These are phyloP conservation scores for Sugiyamaella chiloensis DNA, from an alignment of 805 yeast genomes.

Conservation along the genomic window DNA sequence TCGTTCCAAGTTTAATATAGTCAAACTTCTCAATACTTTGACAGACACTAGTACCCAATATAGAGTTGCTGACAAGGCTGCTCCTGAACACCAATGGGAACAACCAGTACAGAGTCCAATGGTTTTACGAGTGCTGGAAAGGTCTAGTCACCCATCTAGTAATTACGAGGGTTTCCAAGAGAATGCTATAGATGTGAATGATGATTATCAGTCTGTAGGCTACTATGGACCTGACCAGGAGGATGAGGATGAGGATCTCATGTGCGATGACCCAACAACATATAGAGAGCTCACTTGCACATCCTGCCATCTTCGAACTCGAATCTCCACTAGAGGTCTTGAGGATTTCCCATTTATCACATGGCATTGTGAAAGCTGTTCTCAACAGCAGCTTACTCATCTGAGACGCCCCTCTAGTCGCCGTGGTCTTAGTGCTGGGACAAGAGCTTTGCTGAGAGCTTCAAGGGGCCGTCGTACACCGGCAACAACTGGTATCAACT, in stretches of 20 bases:
- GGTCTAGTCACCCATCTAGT: background rate
- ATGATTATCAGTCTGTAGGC: background rate
- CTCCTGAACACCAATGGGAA: constrained; percentile 12
- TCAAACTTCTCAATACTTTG: constrained; percentile 11
- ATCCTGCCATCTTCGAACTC: constrained; percentile 33
- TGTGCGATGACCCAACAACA: constrained; percentile 20
- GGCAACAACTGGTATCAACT: no score
- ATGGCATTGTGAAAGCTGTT: constrained; percentile 32
- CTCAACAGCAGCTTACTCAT: background rate
- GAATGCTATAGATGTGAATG: background rate
- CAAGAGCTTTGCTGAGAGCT: constrained; percentile 1
- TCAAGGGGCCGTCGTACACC: no score
- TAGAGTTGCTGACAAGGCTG: constrained; percentile 18
- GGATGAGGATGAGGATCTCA: constrained; percentile 8
- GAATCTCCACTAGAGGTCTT: constrained; percentile 31
- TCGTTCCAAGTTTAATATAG: constrained; percentile 40
- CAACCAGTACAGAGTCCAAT: background rate
- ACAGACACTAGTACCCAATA: background rate
- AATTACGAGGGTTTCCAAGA: background rate
- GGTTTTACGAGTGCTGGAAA: background rate
- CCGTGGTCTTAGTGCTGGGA: background rate
- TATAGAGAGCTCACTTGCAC: constrained; percentile 32
- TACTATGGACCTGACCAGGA: background rate
- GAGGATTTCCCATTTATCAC: constrained; percentile 30
- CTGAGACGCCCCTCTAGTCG: background rate